Evolutionary conservation across 2,329 filamentous ascomycete species (phyloP), one percentile per base, ranked within the genome.

Genomic region (Pseudogymnoascus sp.): DNA sequence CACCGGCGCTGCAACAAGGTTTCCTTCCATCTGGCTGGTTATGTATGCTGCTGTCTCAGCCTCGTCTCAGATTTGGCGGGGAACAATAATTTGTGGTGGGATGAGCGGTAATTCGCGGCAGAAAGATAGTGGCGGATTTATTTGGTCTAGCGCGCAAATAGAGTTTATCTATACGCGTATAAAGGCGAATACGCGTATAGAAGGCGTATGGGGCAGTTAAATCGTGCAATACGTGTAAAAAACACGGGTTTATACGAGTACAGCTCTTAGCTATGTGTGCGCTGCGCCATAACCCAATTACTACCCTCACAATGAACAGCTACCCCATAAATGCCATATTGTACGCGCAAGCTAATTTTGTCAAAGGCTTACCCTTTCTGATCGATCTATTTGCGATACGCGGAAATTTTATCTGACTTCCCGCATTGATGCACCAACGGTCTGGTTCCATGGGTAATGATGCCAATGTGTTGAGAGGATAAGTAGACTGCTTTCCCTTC

Each of bases 1-100:
- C 30, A 85, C 80, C 3, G 85, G 85, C 7, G 84, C 71, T 12
- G 79, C 75, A 35, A 76, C 77, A 30, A 83, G 77, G 62, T 73
- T 69, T 62, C 73, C 68, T 11, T 76, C 69, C 79, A 82, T 83
- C 47, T n/a, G 57, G 61, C 35, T 28, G n/a, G 18, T 38, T 58
- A 58, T 38, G 33, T 38, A 35, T 18, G 58, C 22, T 25, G 38
- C 2, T 43, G 36, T 43, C 25, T 37, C 36, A 60, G 36, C 38
- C 36, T 43, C 18, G 58, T 37, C 35, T 41, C 37, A 4, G 18
- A 33, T 28, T 30, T 60, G 58, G 58, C 58, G 58, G 57, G 57
- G 57, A 25, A 58, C 57, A 38, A 58, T 58, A 58, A 58, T 58
- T 58, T 58, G 35, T 58, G 57, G 57, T 58, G 33, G 33, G 33